A percentile compares a stretch with the other conserved stretches of the same genome.
Conservation (phyloP, 2,329 filamentous ascomycete genomes). For the Gliomastix tumulicola region DNA sequence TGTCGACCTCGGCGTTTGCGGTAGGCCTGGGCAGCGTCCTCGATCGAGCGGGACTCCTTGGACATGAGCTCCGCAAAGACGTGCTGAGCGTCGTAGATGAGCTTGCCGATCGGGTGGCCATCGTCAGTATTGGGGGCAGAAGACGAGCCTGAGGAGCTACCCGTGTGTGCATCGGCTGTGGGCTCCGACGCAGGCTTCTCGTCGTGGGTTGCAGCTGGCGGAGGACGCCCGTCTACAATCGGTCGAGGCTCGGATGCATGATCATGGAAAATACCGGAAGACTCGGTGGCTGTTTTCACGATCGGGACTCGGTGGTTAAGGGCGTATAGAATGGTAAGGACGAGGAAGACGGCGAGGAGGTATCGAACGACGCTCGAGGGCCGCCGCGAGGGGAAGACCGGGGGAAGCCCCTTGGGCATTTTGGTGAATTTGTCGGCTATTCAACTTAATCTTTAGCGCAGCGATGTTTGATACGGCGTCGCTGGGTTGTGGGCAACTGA, state of each 20-base stretch:
- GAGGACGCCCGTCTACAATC: no score
- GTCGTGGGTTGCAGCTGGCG: no score
- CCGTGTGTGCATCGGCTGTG: no score
- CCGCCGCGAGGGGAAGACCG: conserved; percentile 32
- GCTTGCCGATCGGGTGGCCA: conserved; percentile 43
- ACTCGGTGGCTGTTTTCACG: no score
- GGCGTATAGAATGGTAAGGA: conserved; percentile 23
- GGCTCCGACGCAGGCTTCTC: no score
- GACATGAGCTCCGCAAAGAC: conserved; percentile 29
- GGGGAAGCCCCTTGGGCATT: conserved; percentile 4
- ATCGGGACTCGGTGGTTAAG: no score
- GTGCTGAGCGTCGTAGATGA: conserved; percentile 38
- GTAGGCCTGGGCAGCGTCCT: conserved; percentile 50
- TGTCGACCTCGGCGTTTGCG: conserved; percentile 51
- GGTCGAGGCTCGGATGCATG: no score
- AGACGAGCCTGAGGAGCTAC: no score
- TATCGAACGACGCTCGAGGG: conserved; percentile 35
- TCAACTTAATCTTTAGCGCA: no score
- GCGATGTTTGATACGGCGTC: no score
- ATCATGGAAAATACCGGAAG: no score
- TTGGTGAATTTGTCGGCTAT: not conserved
- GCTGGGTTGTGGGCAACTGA: no score
- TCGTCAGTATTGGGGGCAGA: conserved; percentile 2
- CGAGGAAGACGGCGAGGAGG: conserved; percentile 23
- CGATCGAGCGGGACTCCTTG: conserved; percentile 40